Evolutionary conservation across 495 filamentous ascomycete genomes (phyloP).

Genomic region (Talaromyces borbonicus): DNA sequence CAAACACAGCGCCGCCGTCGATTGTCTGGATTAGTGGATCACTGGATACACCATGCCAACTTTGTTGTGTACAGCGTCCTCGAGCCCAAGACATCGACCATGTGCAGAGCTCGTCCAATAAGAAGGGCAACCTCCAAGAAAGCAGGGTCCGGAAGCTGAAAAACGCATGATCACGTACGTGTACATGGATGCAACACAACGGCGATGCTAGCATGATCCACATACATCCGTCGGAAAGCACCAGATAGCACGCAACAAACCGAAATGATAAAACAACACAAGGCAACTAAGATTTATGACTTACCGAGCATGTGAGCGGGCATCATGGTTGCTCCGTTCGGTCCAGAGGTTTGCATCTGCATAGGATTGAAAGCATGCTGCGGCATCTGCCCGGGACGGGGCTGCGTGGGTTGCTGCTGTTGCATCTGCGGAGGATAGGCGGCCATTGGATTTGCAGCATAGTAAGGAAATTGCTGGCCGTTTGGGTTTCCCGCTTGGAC

Average conservation of each 20-base stretch:
- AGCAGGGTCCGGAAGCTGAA: too few species aligned
- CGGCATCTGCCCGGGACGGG: slow-evolving; percentile 17
- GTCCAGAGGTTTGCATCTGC: slow-evolving; percentile 28
- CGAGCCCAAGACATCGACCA: too few species aligned
- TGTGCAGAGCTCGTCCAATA: too few species aligned
- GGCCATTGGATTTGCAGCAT: slow-evolving; percentile 30
- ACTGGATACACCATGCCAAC: too few species aligned
- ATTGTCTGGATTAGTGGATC: too few species aligned
- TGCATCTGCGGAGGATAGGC: slow-evolving; percentile 30
- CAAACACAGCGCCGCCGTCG: too few species aligned
- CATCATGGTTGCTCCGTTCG: slow-evolving; percentile 38
- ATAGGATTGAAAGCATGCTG: slow-evolving; percentile 32
- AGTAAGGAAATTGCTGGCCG: slow-evolving; percentile 28
- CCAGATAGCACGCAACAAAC: slow-evolving; percentile 5
- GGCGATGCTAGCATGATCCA: too few species aligned
- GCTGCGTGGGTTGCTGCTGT: slow-evolving; percentile 9
- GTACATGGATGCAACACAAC: neutral
- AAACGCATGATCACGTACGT: too few species aligned
- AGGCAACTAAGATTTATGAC: slow-evolving; percentile 9
- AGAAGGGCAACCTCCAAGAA: too few species aligned
- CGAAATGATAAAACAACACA: slow-evolving; percentile 10
- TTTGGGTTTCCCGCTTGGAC: slow-evolving; percentile 28
- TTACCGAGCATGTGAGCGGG: slow-evolving; percentile 30
- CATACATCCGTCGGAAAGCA: too few species aligned
- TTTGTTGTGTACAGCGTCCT: too few species aligned